phyloP scores from a whole-genome alignment of 2,329 filamentous ascomycete species.

The Podosphaera xanthii region DNA sequence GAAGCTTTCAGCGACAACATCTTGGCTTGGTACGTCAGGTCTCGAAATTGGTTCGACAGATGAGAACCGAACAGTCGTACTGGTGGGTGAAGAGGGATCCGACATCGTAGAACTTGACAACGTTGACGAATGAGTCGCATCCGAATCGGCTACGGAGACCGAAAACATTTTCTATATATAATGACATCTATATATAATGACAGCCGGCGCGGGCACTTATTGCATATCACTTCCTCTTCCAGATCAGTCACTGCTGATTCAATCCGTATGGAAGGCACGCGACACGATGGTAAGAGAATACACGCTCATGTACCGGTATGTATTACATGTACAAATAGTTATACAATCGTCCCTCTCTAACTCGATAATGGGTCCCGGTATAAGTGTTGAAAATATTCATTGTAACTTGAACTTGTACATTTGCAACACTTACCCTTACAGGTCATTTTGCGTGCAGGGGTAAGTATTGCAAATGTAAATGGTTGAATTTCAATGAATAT shows the following conservation, averaged over 20 bases:
- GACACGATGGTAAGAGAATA: background rate
- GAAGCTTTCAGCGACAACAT: slow-evolving; percentile 28
- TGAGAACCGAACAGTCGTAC: slow-evolving; percentile 22
- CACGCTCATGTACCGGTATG: too few relatives aligned
- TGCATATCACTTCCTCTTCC: background rate
- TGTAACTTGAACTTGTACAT: too few relatives aligned
- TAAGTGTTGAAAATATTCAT: too few relatives aligned
- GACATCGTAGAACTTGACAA: slow-evolving; percentile 6
- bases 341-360: too few relatives aligned
- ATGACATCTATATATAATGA: background rate
- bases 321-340: too few relatives aligned
- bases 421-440: too few relatives aligned
- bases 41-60: slow-evolving; percentile 9
- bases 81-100: slow-evolving; percentile 24
- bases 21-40: slow-evolving; percentile 9
- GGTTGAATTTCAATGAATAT: too few relatives aligned
- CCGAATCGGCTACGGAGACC: background rate
- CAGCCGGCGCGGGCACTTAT: background rate
- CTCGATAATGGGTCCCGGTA: too few relatives aligned
- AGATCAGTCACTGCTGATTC: background rate
- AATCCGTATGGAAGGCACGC: background rate
- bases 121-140: background rate
- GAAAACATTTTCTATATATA: background rate
- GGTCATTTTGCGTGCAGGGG: too few relatives aligned
- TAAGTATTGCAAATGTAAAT: too few relatives aligned